phyloP scores from a whole-genome alignment of 2,329 filamentous ascomycete genomes.

The Basipetospora chlamydospora region DNA sequence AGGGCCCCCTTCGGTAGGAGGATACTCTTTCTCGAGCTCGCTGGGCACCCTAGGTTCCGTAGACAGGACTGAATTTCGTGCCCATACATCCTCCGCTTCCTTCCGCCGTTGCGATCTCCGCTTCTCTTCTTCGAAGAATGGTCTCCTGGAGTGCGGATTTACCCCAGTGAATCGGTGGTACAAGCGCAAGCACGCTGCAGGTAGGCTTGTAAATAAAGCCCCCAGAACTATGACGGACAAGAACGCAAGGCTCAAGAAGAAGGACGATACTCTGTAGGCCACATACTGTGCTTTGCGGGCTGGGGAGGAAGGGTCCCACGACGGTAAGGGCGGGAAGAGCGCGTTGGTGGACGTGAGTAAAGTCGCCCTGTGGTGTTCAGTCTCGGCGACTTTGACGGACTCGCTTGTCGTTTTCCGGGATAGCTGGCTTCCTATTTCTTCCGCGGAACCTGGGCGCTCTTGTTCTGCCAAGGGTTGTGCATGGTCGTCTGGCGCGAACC shows the following conservation, averaged over 20 bases:
- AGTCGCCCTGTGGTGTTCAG: constrained; percentile 25
- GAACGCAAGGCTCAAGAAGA: constrained; percentile 65
- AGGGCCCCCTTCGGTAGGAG: constrained; percentile 64
- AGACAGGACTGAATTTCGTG: too few species aligned
- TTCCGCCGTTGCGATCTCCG: constrained; percentile 40
- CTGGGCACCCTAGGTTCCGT: too few species aligned
- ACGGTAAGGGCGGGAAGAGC: constrained; percentile 69
- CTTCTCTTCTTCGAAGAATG: constrained; percentile 61
- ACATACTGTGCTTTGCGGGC: constrained; percentile 41
- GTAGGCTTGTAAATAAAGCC: constrained; percentile 53
- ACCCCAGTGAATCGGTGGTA: constrained; percentile 23
- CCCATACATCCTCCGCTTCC: constrained; percentile 49
- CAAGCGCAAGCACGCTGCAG: constrained; percentile 30
- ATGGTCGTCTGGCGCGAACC: too few species aligned
- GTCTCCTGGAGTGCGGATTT: constrained; percentile 44
- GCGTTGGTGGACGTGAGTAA: constrained; percentile 55
- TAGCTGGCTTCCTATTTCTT: not conserved
- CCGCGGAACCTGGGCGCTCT: not conserved
- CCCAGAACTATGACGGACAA: constrained; percentile 63
- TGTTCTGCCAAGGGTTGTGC: too few species aligned
- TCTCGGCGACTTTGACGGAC: constrained; percentile 15
- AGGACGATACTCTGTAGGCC: constrained; percentile 52
- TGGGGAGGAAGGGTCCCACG: constrained; percentile 56
- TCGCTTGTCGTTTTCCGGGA: not conserved
- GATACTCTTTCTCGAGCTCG: constrained; percentile 37